phyloP scores from a whole-genome alignment of 2,329 filamentous ascomycete species.

The Fusarium sacchari region DNA sequence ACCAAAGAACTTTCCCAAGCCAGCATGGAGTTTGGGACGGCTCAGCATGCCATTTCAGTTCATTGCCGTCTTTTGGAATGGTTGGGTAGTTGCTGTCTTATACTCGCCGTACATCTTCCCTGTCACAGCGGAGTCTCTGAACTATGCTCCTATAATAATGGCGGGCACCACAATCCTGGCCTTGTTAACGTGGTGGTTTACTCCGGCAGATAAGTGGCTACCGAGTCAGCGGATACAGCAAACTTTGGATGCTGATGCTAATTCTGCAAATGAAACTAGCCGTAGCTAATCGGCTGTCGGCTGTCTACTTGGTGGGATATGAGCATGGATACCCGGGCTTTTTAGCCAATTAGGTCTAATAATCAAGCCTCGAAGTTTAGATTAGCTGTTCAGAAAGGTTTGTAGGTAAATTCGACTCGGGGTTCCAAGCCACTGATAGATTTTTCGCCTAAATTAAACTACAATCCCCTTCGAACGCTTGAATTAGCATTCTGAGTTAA shows the following conservation, averaged over 20 bases:
- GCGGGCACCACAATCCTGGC: not conserved
- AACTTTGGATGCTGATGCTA: not conserved
- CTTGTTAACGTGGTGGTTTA: not conserved
- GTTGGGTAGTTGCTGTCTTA: not conserved
- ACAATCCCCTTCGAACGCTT: too few relatives aligned
- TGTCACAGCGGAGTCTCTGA: not conserved
- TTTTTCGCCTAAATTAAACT: too few relatives aligned
- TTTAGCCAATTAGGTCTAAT: too few relatives aligned
- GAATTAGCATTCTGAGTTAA: too few relatives aligned
- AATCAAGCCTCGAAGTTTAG: too few relatives aligned
- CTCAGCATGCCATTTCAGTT: not conserved
- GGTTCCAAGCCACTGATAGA: too few relatives aligned
- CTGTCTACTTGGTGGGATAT: too few relatives aligned
- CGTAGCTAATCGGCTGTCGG: too few relatives aligned
- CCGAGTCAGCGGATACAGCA: not conserved
- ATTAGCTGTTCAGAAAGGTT: too few relatives aligned
- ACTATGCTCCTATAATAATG: conserved; percentile 1
- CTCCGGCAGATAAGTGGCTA: not conserved
- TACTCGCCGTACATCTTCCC: not conserved
- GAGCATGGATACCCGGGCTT: too few relatives aligned
- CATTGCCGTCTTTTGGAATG: not conserved
- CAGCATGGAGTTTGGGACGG: not conserved
- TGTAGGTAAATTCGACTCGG: too few relatives aligned
- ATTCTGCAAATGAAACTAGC: too few relatives aligned
- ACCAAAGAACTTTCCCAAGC: conserved; percentile 3